Base-by-base conservation (phyloP, 148 eudicot genomes). In the Amaranthus palmeri region DNA sequence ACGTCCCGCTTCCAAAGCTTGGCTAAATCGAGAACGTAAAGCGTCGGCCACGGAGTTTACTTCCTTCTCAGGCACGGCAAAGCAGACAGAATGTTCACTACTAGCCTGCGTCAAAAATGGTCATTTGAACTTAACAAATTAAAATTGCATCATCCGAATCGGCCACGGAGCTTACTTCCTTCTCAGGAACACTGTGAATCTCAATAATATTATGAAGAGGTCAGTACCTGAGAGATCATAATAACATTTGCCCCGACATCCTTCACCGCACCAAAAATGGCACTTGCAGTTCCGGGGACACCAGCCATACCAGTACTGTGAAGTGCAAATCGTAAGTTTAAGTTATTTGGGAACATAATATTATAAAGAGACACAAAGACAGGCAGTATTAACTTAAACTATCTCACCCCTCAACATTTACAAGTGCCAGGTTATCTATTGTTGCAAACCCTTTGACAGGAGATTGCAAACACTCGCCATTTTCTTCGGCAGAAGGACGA, bases 241-340 rank as follows among this genome's bases (percentile, higher is more conserved):
- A 92, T 86, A 57, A 96, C 99, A 80, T 96, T 96, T 75, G 99
- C 99, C 73, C 97, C 96, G 44, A 92, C 99, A 64, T 92, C 96
- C 83, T 92, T 96, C 61, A 92, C 99, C 2, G 90, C 92, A 72
- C 85, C 78, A 74, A 96, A 96, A 72, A 96, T 96, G 57, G 84
- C 90, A 80, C 90, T 90, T 61, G 99, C 92, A 73, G 97, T 96
- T 78, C 99, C 99, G 78, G 99, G 99, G 78, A 96, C 96, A 69
- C 99, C 99, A 70, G 97, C 93, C 99, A 96, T 90, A 76, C 99
- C 99, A 77, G 99, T 96, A 83, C 99, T 96, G 86, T 72, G 63
- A 56, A 62, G 59, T 62, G 40, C 67, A 65, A 46, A 49, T 57
- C 65, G 60, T 46, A 72, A 18, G 67, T 55, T 7, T 52, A 71